Conservation (phyloP, 345 rosid species). For the Eucalyptus camaldulensis region DNA sequence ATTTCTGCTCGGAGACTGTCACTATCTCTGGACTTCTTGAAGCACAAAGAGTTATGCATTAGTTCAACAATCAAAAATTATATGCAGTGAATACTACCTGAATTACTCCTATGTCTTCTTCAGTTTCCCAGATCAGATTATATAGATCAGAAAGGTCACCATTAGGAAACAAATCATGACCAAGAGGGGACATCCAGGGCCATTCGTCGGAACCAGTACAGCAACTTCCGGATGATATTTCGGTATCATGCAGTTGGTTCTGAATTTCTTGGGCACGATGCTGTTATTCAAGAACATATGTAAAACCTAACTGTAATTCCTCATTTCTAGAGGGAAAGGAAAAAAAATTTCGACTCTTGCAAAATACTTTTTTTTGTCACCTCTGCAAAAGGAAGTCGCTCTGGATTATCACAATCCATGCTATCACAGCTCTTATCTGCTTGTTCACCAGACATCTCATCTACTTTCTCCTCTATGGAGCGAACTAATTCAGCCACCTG, state of each 20-base stretch:
- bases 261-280: not conserved
- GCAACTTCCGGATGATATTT: too few relatives aligned
- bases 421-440: not conserved
- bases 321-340: not conserved
- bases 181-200: not conserved
- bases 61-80: not conserved
- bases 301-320: not conserved
- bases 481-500: not conserved
- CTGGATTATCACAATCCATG: not conserved
- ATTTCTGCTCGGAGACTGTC: not conserved
- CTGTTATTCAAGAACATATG: not conserved
- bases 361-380: not conserved
- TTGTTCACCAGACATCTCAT: not conserved
- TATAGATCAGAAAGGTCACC: fast-evolving
- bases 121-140: fast-evolving
- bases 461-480: not conserved
- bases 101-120: not conserved
- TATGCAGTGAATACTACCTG: not conserved
- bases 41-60: not conserved
- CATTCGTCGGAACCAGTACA: not conserved
- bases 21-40: not conserved
- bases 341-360: not conserved
- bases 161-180: not conserved
- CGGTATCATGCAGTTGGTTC: not conserved
- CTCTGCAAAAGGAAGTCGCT: not conserved